A percentile compares a stretch with the other conserved stretches of the same genome.
These are phyloP conservation scores for Punica granatum DNA, from an alignment of 345 rosid genomes.

Conservation along the genomic window DNA sequence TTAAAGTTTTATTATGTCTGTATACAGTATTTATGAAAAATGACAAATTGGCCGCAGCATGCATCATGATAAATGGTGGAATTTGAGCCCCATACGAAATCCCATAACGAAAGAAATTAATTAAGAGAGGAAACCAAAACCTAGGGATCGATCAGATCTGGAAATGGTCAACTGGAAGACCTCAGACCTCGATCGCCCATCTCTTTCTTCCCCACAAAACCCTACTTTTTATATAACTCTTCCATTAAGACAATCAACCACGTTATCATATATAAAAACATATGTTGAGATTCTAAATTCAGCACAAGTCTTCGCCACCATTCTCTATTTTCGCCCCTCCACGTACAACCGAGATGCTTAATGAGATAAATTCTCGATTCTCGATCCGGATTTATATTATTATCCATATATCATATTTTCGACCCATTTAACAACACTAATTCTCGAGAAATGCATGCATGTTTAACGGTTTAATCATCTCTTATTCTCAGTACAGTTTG, in stretches of 20 bases:
- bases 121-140: background rate
- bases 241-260: background rate
- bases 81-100: constrained; percentile 27
- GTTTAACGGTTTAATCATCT: no score
- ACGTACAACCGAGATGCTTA: background rate
- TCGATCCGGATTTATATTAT: no score
- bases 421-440: no score
- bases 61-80: constrained; percentile 8
- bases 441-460: no score
- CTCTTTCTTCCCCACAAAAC: background rate
- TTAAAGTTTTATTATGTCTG: no score
- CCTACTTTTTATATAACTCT: background rate
- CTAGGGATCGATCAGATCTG: background rate
- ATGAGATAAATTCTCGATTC: background rate
- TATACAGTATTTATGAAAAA: no score
- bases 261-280: background rate
- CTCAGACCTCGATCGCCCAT: background rate
- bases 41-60: no score
- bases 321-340: background rate
- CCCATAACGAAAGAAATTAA: constrained; percentile 6
- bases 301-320: constrained; percentile 1
- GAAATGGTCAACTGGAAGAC: constrained; percentile 6
- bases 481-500: no score
- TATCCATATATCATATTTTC: no score
- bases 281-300: background rate